Evolutionary conservation across 106 monocot genomes (phyloP).

Genomic region (Vanilla planifolia): DNA sequence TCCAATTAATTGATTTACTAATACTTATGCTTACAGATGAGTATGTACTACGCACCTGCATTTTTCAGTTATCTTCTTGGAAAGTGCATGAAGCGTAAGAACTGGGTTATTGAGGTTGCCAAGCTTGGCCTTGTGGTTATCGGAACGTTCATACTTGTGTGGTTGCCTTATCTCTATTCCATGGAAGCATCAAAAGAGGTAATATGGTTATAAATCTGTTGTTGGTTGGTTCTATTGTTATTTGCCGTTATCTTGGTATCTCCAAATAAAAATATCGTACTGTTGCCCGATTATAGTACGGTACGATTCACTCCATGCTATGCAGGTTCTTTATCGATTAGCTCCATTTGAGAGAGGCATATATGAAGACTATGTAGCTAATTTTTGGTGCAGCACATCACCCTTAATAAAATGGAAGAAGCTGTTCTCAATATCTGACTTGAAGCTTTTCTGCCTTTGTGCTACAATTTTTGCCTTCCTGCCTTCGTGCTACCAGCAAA

Average conservation of each 20-base stretch:
- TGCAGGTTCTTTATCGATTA: slow-evolving; percentile 81
- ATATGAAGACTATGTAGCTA: slow-evolving; percentile 97
- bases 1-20: no score
- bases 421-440: slow-evolving; percentile 36
- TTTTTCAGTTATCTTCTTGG: slow-evolving; percentile 88
- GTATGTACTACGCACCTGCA: slow-evolving; percentile 90
- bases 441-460: slow-evolving; percentile 58
- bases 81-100: slow-evolving; percentile 53
- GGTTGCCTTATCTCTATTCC: slow-evolving; percentile 96
- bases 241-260: no score
- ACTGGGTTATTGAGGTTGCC: slow-evolving; percentile 60
- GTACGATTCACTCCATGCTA: no score
- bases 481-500: slow-evolving; percentile 82
- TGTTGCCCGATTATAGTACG: no score
- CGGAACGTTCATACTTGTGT: slow-evolving; percentile 71
- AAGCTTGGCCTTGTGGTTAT: slow-evolving; percentile 73
- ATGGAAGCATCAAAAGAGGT: slow-evolving; percentile 62
- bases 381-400: slow-evolving; percentile 96
- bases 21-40: slow-evolving; percentile 67
- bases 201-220: no score
- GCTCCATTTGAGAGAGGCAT: slow-evolving; percentile 99
- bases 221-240: no score
- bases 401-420: slow-evolving; percentile 90
- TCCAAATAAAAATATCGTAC: no score
- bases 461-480: slow-evolving; percentile 48